Evolutionary conservation across 2,329 filamentous ascomycete genomes (phyloP).

Genomic region (Nothopassalora personata): DNA sequence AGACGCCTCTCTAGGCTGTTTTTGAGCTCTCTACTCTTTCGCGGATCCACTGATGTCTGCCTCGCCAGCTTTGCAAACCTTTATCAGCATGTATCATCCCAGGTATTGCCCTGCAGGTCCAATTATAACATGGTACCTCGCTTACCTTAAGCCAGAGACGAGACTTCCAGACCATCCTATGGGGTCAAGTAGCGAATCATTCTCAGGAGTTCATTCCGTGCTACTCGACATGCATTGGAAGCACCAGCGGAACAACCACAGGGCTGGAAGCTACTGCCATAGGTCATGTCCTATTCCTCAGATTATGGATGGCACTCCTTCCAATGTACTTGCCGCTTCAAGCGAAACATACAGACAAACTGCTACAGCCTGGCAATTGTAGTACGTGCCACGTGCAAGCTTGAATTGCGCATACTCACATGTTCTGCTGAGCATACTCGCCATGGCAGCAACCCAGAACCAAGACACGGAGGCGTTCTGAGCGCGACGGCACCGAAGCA

Average conservation of each 20-base stretch:
- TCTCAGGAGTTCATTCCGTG: too few species aligned
- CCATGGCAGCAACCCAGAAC: background rate
- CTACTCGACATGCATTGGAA: too few species aligned
- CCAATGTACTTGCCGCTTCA: background rate
- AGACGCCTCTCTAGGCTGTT: background rate
- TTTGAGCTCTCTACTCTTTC: too few species aligned
- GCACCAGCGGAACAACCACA: too few species aligned
- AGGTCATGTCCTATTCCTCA: background rate
- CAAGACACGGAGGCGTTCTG: background rate
- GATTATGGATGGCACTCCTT: background rate
- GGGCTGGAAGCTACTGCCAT: background rate
- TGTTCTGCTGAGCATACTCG: background rate
- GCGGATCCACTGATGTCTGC: too few species aligned
- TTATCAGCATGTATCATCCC: background rate
- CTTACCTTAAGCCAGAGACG: background rate
- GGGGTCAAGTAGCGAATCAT: too few species aligned
- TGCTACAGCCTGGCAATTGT: too few species aligned
- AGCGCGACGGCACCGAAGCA: too few species aligned
- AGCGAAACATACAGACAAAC: background rate
- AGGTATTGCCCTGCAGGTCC: background rate
- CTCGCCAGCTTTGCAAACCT: background rate
- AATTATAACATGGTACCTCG: background rate
- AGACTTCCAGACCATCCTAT: background rate
- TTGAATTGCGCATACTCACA: background rate
- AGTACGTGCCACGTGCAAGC: background rate